These are phyloP conservation scores for Pseudogymnoascus sp. DNA, from an alignment of 2,329 filamentous ascomycete genomes.

Conservation along the genomic window DNA sequence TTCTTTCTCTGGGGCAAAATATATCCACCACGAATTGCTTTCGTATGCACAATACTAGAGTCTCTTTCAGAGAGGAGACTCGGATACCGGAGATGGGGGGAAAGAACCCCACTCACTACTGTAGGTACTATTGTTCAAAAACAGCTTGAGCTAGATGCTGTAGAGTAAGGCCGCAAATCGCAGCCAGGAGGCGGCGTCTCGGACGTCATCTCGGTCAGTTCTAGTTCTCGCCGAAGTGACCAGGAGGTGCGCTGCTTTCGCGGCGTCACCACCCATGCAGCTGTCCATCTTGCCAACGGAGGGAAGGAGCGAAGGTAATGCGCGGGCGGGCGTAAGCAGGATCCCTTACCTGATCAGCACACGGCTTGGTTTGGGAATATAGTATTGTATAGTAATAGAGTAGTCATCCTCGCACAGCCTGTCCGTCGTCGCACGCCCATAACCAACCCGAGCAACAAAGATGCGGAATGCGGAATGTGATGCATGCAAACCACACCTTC, in stretches of 20 bases:
- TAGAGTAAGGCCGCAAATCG: background rate
- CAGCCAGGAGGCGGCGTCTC: background rate
- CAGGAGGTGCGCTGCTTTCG: background rate
- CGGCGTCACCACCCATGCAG: background rate
- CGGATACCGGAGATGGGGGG: background rate
- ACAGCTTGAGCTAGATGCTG: background rate
- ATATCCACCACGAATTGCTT: background rate
- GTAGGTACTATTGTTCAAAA: too few species aligned
- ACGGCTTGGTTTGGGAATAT: background rate
- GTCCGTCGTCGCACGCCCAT: background rate
- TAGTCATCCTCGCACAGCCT: conserved; percentile 1
- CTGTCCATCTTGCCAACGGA: background rate
- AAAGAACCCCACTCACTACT: background rate
- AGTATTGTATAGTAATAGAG: background rate
- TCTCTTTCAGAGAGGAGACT: background rate
- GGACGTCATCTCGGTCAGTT: conserved; percentile 1
- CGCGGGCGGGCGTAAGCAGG: background rate
- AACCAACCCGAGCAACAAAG: too few species aligned
- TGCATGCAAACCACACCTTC: background rate
- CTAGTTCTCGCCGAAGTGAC: background rate
- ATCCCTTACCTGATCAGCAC: background rate
- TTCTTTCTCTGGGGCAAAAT: background rate
- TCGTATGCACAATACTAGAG: background rate
- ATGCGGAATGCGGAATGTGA: background rate
- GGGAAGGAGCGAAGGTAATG: background rate